phyloP scores from a whole-genome alignment of 495 filamentous ascomycete species.

The Achaetomiella virescens region DNA sequence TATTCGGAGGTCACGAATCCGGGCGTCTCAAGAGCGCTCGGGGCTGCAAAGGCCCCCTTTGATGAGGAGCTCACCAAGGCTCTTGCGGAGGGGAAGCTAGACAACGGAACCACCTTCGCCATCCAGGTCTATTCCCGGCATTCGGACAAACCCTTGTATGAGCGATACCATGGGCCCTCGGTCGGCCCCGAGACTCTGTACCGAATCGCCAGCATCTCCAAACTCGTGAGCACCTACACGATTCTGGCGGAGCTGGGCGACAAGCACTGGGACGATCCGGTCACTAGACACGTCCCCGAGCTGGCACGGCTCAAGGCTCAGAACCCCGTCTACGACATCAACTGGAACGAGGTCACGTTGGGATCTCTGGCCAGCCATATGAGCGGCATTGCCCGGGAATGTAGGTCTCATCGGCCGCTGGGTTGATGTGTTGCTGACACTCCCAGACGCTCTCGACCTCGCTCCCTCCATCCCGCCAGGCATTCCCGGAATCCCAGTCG shows the following conservation, averaged over 20 bases:
- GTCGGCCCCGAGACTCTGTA: conserved; percentile 16
- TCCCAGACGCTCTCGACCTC: conserved; percentile 5
- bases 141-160: conserved; percentile 2
- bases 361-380: conserved; percentile 12
- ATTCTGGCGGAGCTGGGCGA: conserved; percentile 12
- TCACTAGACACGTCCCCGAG: conserved; percentile 20
- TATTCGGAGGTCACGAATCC: conserved; percentile 13
- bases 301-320: conserved; percentile 6
- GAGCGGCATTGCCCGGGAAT: conserved; percentile 10
- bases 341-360: conserved; percentile 16
- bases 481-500: conserved; percentile 2
- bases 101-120: conserved; percentile 6
- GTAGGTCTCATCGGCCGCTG: background rate
- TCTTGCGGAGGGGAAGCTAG: background rate
- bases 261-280: conserved; percentile 19
- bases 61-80: conserved; percentile 3
- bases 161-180: background rate
- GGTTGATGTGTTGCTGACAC: background rate
- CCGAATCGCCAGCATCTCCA: conserved; percentile 21
- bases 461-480: background rate
- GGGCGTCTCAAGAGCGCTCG: background rate
- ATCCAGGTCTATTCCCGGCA: conserved; percentile 15
- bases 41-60: background rate
- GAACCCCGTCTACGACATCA: background rate
- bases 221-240: conserved; percentile 19